Percentiles rank a stretch among this genome's conserved stretches.
Evolutionary conservation across 768 basidiomycete genomes (phyloP).

Genomic region (Podaxis sp.): DNA sequence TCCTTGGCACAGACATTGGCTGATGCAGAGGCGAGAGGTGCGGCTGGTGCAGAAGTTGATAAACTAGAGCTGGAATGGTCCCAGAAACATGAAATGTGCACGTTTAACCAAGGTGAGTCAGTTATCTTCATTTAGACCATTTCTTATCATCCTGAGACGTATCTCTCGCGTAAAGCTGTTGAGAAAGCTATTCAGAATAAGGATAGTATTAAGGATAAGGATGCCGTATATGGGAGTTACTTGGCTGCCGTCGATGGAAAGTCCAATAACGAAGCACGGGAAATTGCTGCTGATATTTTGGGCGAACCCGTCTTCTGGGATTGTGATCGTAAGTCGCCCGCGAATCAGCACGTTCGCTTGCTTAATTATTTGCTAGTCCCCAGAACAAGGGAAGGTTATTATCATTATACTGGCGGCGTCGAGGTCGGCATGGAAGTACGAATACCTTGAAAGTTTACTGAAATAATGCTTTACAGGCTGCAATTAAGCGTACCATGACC

Average conservation of each 20-base stretch:
- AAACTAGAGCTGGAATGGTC: conserved; percentile 77
- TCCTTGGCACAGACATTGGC: conserved; percentile 71
- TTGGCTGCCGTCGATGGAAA: conserved; percentile 56
- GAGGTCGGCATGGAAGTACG: conserved; percentile 39
- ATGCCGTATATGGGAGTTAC: conserved; percentile 58
- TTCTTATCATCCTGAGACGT: conserved; percentile 3
- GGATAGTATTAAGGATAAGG: conserved; percentile 46
- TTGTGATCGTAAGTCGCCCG: conserved; percentile 70
- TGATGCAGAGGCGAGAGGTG: conserved; percentile 64
- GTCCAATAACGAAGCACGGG: conserved; percentile 71
- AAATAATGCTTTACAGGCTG: conserved; percentile 44
- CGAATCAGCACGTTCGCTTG: background rate
- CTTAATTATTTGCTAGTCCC: conserved; percentile 52
- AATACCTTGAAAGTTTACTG: background rate
- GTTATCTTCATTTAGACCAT: background rate
- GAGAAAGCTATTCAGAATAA: conserved; percentile 55
- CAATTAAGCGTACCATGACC: conserved; percentile 74
- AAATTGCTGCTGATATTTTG: conserved; percentile 71
- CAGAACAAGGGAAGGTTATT: conserved; percentile 88
- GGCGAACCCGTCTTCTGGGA: conserved; percentile 80
- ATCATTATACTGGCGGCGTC: conserved; percentile 82
- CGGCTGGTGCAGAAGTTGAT: conserved; percentile 68
- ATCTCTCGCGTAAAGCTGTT: conserved; percentile 44
- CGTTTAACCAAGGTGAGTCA: conserved; percentile 77
- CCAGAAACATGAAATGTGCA: conserved; percentile 62